Evolutionary conservation across 2,329 filamentous ascomycete species (phyloP), one percentile per base, ranked within the genome.

Genomic region (Talaromyces sp.): DNA sequence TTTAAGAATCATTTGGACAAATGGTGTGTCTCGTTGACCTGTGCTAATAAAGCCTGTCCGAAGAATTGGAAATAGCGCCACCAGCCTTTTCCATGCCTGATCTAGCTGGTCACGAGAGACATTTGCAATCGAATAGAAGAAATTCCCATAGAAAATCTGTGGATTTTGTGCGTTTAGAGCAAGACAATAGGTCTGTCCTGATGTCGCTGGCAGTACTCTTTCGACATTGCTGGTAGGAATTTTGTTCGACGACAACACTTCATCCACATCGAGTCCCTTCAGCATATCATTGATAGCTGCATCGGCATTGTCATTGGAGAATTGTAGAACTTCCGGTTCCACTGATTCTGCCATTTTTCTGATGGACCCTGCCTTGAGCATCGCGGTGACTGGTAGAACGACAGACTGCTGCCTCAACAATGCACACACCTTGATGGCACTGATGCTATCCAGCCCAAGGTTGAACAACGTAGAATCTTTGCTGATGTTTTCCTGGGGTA

Each of bases 391-490:
- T 35, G 82, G 81, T 0, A 96, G 72, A 13, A 77, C 73, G 8
- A 96, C 74, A 0, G 81, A 84, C 49, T 81, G 75, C 54, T 68
- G 89, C 49, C 85, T 86, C 4, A 97, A 77, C 8, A 92, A 78
- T 0, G 88, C 83, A 9, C 87, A 86, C 3, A 92, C 86, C 68
- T 95, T 96, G 77, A 97, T 95, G 1, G 91, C 89, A 64, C 88
- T 93, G 72, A 97, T 96, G 0, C 93, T 97, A 71, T 97, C 93
- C 1, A 97, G 84, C 0, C 93, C 93, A 1, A 97, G 81, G 64
- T 95, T 87, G 72, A 95, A 96, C 13, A 96, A 83, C 0, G 83
- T 90, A 56, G 86, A 83, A 0, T 80, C 78, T 59, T 80, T 81
- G 2, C 77, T 73, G 56, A 96, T 89, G 1, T 84, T 78, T 0